Percentiles rank a stretch among this genome's conserved stretches.
Conservation (phyloP, 225 moss, liverwort and hornwort species). For the Polytrichum commune region DNA sequence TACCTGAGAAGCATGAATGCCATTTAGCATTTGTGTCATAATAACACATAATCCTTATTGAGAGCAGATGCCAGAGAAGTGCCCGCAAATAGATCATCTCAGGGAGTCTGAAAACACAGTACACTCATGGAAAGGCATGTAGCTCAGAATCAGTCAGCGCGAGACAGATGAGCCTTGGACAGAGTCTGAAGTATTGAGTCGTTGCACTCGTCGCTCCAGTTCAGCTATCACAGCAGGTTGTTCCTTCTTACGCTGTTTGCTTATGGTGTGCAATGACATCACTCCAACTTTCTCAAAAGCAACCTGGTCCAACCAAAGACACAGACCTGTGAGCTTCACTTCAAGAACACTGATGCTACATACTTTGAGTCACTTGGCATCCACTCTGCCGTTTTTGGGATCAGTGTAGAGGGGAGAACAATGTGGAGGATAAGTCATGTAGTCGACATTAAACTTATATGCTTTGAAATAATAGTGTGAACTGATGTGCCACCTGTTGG, state of each 20-base stretch:
- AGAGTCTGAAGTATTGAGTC: constrained; percentile 45
- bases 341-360: too few relatives aligned
- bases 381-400: too few relatives aligned
- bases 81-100: neutral
- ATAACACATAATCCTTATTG: constrained; percentile 5
- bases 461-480: too few relatives aligned
- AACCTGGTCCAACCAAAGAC: constrained; percentile 41
- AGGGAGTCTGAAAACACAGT: constrained; percentile 10
- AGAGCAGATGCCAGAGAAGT: constrained; percentile 1
- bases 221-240: constrained; percentile 89
- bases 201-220: constrained; percentile 81
- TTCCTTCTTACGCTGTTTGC: constrained; percentile 95
- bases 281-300: constrained; percentile 93
- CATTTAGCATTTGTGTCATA: neutral
- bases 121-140: constrained; percentile 19
- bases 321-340: neutral
- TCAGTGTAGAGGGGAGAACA: too few relatives aligned
- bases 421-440: too few relatives aligned
- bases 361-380: too few relatives aligned
- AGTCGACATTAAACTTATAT: too few relatives aligned
- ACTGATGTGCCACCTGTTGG: too few relatives aligned
- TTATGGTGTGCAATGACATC: constrained; percentile 80
- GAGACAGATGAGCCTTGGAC: constrained; percentile 30
- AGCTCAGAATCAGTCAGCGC: constrained; percentile 22
- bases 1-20: neutral